phyloP scores from a whole-genome alignment of 768 basidiomycete genomes.

The Brasilioporus rufonigricans region DNA sequence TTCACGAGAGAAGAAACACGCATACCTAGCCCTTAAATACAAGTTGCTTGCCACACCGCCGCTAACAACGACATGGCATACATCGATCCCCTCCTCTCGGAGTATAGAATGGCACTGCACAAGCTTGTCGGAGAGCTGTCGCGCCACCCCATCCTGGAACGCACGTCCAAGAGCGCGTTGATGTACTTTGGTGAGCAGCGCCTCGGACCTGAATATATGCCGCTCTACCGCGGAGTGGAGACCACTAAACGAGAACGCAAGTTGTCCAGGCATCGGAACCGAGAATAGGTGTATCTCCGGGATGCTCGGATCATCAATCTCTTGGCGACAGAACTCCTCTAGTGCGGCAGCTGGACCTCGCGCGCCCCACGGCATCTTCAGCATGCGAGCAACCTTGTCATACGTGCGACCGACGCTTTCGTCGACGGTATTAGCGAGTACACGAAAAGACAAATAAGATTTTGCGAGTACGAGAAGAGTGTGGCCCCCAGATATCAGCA shows the following conservation, averaged over 20 bases:
- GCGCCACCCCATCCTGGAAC: constrained; percentile 72
- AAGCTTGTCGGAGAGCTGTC: constrained; percentile 76
- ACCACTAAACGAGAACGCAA: constrained; percentile 78
- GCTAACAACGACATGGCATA: constrained; percentile 72
- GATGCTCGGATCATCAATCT: constrained; percentile 16
- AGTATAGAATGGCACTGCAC: constrained; percentile 33
- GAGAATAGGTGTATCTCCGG: constrained; percentile 41
- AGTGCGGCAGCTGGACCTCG: constrained; percentile 79
- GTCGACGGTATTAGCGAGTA: constrained; percentile 74
- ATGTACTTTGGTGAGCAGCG: constrained; percentile 22
- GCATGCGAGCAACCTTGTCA: constrained; percentile 76
- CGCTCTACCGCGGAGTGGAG: constrained; percentile 71
- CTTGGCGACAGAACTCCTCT: constrained; percentile 59
- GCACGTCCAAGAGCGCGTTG: constrained; percentile 54
- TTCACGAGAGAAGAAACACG: neutral
- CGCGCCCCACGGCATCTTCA: constrained; percentile 62
- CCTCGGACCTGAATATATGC: constrained; percentile 43
- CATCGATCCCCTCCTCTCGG: constrained; percentile 44
- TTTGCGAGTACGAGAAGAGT: constrained; percentile 79
- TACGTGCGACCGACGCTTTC: constrained; percentile 76
- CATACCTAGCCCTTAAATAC: constrained; percentile 64
- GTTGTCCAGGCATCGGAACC: constrained; percentile 47
- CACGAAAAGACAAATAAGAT: constrained; percentile 54
- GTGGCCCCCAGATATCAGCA: constrained; percentile 94
- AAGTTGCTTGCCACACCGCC: constrained; percentile 93